These are phyloP conservation scores for Hypoxylon sp. DNA, from an alignment of 2,329 filamentous ascomycete species.

Conservation along the genomic window DNA sequence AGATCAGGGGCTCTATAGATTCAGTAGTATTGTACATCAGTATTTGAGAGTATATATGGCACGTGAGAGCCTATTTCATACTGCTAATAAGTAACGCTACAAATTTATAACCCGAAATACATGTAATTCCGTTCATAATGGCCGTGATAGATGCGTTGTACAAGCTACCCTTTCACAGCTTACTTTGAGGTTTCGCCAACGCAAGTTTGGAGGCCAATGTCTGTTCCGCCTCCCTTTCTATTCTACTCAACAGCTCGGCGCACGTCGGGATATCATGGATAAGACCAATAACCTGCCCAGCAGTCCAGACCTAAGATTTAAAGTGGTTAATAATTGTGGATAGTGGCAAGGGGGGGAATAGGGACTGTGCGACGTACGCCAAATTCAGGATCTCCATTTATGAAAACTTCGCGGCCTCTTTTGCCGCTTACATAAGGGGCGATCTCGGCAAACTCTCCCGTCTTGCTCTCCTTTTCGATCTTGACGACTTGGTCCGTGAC, in stretches of 20 bases:
- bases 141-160: constrained; percentile 18
- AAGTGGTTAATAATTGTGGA: constrained; percentile 26
- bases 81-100: constrained; percentile 9
- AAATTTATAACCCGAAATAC: constrained; percentile 4
- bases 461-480: constrained; percentile 85
- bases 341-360: constrained; percentile 2
- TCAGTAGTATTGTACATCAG: constrained; percentile 5
- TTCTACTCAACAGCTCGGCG: constrained; percentile 75
- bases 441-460: constrained; percentile 91
- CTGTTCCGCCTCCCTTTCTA: constrained; percentile 82
- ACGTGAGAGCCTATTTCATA: constrained; percentile 14
- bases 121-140: constrained; percentile 10
- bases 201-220: constrained; percentile 72
- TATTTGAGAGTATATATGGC: constrained; percentile 3
- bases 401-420: constrained; percentile 90
- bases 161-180: constrained; percentile 63
- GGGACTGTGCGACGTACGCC: constrained; percentile 74
- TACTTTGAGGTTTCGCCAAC: constrained; percentile 70
- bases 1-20: not conserved
- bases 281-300: constrained; percentile 92
- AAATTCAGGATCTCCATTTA: constrained; percentile 90
- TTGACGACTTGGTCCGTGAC: constrained; percentile 84
- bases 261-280: constrained; percentile 89
- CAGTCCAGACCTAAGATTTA: constrained; percentile 85
- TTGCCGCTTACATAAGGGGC: constrained; percentile 90